Conservation (phyloP, 768 basidiomycete species). For the Hypholoma fasciculare region DNA sequence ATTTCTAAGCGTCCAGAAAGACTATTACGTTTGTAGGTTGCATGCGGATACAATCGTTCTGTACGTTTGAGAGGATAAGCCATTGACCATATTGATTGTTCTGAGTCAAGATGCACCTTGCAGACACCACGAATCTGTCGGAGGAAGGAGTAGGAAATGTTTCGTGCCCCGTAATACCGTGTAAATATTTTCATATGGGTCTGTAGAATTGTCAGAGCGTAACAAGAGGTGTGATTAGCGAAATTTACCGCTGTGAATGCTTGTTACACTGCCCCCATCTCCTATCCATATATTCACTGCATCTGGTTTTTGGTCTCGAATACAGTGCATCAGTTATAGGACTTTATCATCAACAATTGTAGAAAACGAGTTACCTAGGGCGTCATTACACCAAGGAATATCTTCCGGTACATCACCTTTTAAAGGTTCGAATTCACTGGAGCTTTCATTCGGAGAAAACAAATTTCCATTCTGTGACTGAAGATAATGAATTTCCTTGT, state of each 20-base stretch:
- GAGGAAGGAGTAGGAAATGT: constrained; percentile 83
- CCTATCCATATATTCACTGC: constrained; percentile 96
- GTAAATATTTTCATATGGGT: constrained; percentile 95
- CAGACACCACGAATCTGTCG: constrained; percentile 85
- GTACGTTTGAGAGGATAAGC: neutral
- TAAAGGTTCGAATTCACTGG: constrained; percentile 57
- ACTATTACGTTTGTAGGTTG: constrained; percentile 54
- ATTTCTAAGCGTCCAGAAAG: constrained; percentile 28
- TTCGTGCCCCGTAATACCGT: constrained; percentile 83
- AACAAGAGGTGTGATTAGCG: neutral
- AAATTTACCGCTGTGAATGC: constrained; percentile 77
- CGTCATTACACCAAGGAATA: constrained; percentile 74
- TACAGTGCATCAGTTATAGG: neutral
- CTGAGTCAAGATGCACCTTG: constrained; percentile 49
- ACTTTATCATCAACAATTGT: neutral
- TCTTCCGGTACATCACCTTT: constrained; percentile 68
- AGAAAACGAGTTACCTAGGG: constrained; percentile 53
- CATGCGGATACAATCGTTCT: constrained; percentile 66
- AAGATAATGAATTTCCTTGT: constrained; percentile 60
- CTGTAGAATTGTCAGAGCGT: constrained; percentile 31
- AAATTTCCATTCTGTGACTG: constrained; percentile 95
- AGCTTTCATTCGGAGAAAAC: constrained; percentile 43
- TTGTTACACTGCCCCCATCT: constrained; percentile 71
- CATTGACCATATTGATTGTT: neutral
- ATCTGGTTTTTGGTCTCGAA: constrained; percentile 65